A percentile compares a stretch with the other conserved stretches of the same genome.
These are phyloP conservation scores for Bipolaris gigantea DNA, from an alignment of 2,329 filamentous ascomycete species.

Conservation along the genomic window DNA sequence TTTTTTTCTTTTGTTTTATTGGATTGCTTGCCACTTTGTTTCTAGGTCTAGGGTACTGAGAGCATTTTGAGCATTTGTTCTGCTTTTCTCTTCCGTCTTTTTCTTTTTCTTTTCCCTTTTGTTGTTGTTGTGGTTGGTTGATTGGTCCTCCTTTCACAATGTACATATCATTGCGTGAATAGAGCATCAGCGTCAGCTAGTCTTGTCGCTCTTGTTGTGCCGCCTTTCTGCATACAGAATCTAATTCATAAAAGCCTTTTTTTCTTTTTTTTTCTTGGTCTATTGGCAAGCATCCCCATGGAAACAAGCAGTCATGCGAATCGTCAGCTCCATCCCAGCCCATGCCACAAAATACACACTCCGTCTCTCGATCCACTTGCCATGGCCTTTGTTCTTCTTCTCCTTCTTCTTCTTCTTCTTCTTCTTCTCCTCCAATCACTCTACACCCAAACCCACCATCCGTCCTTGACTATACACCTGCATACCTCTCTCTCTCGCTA, in stretches of 20 bases:
- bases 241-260: neutral
- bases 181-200: neutral
- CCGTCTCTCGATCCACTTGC: too few relatives aligned
- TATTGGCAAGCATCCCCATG: too few relatives aligned
- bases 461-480: too few relatives aligned
- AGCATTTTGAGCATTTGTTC: neutral
- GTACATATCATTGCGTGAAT: slow-evolving; percentile 6
- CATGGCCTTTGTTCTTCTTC: too few relatives aligned
- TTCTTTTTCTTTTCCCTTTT: neutral
- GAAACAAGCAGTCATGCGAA: too few relatives aligned
- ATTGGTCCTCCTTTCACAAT: neutral
- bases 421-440: too few relatives aligned
- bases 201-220: neutral
- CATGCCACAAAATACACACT: too few relatives aligned
- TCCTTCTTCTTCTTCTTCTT: too few relatives aligned
- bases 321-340: too few relatives aligned
- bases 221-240: neutral
- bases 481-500: too few relatives aligned
- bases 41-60: neutral
- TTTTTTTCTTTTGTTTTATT: neutral
- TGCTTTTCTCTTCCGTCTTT: neutral
- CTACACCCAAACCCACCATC: too few relatives aligned
- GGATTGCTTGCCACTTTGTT: neutral
- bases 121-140: neutral
- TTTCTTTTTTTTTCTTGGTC: too few relatives aligned